Base-by-base conservation (phyloP, 495 filamentous ascomycete genomes). In the Achaetomiella virescens region DNA sequence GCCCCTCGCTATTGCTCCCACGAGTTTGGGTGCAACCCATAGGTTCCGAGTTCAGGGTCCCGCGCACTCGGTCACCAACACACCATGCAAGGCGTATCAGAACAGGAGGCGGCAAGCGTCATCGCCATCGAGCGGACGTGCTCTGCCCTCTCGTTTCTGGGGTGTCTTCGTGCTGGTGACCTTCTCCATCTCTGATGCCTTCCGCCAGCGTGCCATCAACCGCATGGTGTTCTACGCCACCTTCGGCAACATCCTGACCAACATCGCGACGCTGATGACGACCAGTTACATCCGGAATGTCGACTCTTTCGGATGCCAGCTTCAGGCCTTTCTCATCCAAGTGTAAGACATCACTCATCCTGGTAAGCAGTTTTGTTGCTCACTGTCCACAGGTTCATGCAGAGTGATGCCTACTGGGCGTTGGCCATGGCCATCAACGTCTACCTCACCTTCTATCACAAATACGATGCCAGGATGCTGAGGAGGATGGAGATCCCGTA, bases 371-470 rank as follows among this genome's bases (percentile, higher is more conserved):
- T 27, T 11, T 17, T 3, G n/a, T 40, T 3, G 31, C 52, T 56
- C 20, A 55, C 36, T 8, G 6, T 22, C 21, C 11, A 24, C 60
- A 92, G 87, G 81, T 89, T 90, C 54, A 75, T 88, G 70, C 82
- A 87, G 1, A 88, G 89, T 3, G 89, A 95, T 72, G 85, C 88
- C 3, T 74, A 85, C 40, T 90, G 87, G 87, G 85, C 86, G 1
- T 75, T 92, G 43, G 86, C 86, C 46, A 96, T 96, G 90, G 88
- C 90, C 2, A 76, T 86, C 55, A 96, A 95, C 63, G 90, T 96
- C 57, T 90, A 88, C 63, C 72, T 95, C 18, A 92, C 89, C 15
- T 91, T 96, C 61, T 93, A 91, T 68, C 78, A 78, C 60, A 84
- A 85, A 57, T 91, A 84, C 64, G 81, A 85, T 47, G 82, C 85